Percentiles rank a stretch among this genome's conserved stretches.
Conservation (phyloP, 768 basidiomycete genomes). For the Pulveroboletus sp. region DNA sequence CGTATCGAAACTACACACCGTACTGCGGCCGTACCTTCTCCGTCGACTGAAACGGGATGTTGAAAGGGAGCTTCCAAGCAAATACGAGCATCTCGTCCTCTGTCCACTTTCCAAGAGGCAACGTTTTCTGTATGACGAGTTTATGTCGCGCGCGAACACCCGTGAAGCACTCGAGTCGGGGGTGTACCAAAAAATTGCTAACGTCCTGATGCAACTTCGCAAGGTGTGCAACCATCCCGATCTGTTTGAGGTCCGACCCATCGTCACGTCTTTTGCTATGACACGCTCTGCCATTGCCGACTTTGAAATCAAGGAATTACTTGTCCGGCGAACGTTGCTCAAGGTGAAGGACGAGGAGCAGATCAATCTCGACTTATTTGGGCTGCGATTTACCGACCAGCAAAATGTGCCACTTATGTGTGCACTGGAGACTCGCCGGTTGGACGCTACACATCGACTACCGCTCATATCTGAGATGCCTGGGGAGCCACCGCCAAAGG, state of each 20-base stretch:
- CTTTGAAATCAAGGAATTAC: slow-evolving; percentile 82
- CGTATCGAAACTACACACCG: slow-evolving; percentile 83
- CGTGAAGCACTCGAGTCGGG: slow-evolving; percentile 79
- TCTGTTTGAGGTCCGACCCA: slow-evolving; percentile 84
- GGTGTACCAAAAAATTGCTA: slow-evolving; percentile 83
- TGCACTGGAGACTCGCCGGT: slow-evolving; percentile 46
- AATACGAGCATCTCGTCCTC: slow-evolving; percentile 85
- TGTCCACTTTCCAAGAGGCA: slow-evolving; percentile 89
- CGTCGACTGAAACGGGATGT: slow-evolving; percentile 98
- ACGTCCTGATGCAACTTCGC: slow-evolving; percentile 96
- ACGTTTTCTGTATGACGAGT: slow-evolving; percentile 94
- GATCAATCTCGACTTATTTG: slow-evolving; percentile 59
- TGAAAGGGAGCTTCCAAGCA: slow-evolving; percentile 91
- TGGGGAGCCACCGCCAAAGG: slow-evolving; percentile 64
- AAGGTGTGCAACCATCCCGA: slow-evolving; percentile 97
- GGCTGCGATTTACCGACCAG: slow-evolving; percentile 54
- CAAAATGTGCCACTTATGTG: slow-evolving; percentile 52
- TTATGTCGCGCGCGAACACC: slow-evolving; percentile 86
- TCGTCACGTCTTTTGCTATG: slow-evolving; percentile 73
- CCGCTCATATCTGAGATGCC: slow-evolving; percentile 50
- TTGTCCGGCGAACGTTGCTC: slow-evolving; percentile 72
- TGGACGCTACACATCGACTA: slow-evolving; percentile 57
- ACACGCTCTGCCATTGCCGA: slow-evolving; percentile 70
- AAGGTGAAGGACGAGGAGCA: slow-evolving; percentile 46
- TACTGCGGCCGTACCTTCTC: slow-evolving; percentile 93